phyloP scores from a whole-genome alignment of 148 eudicot genomes.

The Persicaria tinctoria region DNA sequence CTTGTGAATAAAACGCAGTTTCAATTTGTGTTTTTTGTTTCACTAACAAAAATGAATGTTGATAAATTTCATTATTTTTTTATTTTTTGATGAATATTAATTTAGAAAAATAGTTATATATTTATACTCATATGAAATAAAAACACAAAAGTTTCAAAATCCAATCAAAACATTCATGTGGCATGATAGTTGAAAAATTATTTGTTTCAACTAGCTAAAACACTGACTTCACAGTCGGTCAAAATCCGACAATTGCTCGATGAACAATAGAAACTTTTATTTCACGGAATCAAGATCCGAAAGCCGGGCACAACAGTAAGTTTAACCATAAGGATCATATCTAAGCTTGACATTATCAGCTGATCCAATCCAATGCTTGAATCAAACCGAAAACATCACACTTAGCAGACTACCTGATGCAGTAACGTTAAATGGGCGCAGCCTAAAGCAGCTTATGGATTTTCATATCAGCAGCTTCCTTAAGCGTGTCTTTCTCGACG shows the following conservation, averaged over 20 bases:
- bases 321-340: neutral
- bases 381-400: neutral
- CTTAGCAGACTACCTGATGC: neutral
- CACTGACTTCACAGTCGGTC: too few species aligned
- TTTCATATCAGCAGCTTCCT: constrained; percentile 67
- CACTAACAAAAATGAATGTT: too few species aligned
- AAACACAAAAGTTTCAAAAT: too few species aligned
- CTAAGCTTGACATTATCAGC: neutral
- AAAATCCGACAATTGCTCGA: neutral
- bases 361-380: neutral
- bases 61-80: too few species aligned
- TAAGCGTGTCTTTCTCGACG: constrained; percentile 63
- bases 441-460: constrained; percentile 55
- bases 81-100: too few species aligned
- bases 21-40: too few species aligned
- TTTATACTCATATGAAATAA: too few species aligned
- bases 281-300: neutral
- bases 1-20: too few species aligned
- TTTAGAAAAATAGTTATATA: too few species aligned
- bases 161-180: too few species aligned
- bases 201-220: too few species aligned
- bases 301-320: neutral
- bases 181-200: too few species aligned
- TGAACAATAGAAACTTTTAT: neutral
- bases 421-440: neutral